phyloP scores from a whole-genome alignment of 1,284 basidiomycete species.

The Marasmius tenuissimus region DNA sequence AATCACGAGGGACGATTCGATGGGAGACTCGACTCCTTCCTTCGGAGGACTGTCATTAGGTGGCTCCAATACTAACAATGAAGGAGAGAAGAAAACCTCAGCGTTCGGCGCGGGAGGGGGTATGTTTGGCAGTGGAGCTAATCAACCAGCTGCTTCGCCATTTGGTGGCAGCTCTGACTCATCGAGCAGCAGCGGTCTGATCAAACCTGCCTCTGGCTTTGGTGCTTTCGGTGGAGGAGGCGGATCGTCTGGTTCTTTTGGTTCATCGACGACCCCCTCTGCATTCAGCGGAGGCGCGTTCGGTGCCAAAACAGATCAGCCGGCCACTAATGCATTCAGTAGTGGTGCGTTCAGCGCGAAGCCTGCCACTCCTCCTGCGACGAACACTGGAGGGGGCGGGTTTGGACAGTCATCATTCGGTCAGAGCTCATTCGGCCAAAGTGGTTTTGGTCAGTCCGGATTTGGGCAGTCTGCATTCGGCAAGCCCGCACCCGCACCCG shows the following conservation, averaged over 20 bases:
- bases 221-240: constrained; percentile 26
- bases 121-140: constrained; percentile 14
- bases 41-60: constrained; percentile 38
- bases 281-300: constrained; percentile 12
- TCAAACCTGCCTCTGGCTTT: constrained; percentile 29
- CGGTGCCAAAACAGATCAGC: constrained; percentile 4
- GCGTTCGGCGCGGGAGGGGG: constrained; percentile 4
- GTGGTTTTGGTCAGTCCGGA: constrained; percentile 15
- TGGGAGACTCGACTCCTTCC: constrained; percentile 35
- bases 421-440: constrained; percentile 11
- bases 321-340: constrained; percentile 4
- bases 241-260: constrained; percentile 20
- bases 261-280: neutral
- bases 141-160: constrained; percentile 5
- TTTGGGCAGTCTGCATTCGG: constrained; percentile 8
- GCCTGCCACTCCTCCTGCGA: neutral
- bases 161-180: constrained; percentile 1
- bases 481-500: neutral
- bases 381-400: constrained; percentile 2
- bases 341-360: constrained; percentile 1
- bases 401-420: constrained; percentile 10
- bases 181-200: constrained; percentile 6
- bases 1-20: constrained; percentile 31
- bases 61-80: constrained; percentile 13
- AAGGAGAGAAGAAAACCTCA: constrained; percentile 15